Base-by-base conservation (phyloP, 176 grass and related monocot genomes). In the Neostapfia colusana region DNA sequence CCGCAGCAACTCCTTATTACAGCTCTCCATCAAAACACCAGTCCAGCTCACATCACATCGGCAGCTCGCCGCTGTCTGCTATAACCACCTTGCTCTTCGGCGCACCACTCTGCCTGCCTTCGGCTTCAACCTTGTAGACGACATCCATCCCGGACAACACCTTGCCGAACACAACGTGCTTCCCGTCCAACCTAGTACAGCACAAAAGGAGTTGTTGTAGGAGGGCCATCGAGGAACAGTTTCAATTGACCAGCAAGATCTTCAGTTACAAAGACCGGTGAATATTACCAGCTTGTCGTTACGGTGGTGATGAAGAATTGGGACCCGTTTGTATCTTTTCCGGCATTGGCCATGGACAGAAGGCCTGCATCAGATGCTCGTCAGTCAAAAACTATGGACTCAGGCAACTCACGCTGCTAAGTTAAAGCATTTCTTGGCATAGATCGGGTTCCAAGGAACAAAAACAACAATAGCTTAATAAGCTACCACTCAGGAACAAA, bases 261-360 rank as follows among this genome's bases (percentile, higher is more conserved):
- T 67, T 26, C 13, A 35, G 41, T 56, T 45, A 35, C 42, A 27
- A 69, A 69, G 40, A 23, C 10, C 8, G 55, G 11, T 20, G 67
- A 24, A 23, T 17, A 58, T 70, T 92, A 99, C 92, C 92, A 99
- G 89, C 83, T 95, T 17, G 96, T 99, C 11, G 96, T 99, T 5
- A 99, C 87, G 42, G 96, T 99, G 42, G 92, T 99, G 82, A 99
- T 95, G 77, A 99, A 99, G 70, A 99, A 99, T 50, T 99, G 96
- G 46, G 96, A 99, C 65, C 96, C 96, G 0, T 99, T 99, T 20
- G 96, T 95, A 54, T 99, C 83, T 67, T 16, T 76, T 26, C 95
- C 96, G 16, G 92, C 79, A 89, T 99, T 99, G 72, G 96, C 96
- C 96, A 99, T 99, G n/a, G 96, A 99, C 42, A 99, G 74, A 74